Evolutionary conservation across 1,284 basidiomycete species (phyloP).

Genomic region (Volvariella surrecta): DNA sequence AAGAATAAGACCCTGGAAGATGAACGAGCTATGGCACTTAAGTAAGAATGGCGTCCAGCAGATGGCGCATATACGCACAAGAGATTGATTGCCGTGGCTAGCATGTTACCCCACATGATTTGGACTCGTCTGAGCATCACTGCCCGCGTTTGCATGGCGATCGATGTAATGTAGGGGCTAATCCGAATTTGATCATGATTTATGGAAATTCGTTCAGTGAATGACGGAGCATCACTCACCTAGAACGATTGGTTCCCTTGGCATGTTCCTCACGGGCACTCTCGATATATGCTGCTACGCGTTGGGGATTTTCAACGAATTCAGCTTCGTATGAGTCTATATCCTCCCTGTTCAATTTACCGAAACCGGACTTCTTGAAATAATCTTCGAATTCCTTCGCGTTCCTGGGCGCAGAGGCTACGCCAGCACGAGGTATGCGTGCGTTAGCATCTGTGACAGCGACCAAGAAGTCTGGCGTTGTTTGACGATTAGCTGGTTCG

Average conservation of each 20-base stretch:
- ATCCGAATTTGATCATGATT: too few species aligned
- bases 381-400: slow-evolving; percentile 45
- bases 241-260: slow-evolving; percentile 19
- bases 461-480: slow-evolving; percentile 28
- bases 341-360: slow-evolving; percentile 28
- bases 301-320: slow-evolving; percentile 23
- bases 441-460: slow-evolving; percentile 47
- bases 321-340: slow-evolving; percentile 32
- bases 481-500: slow-evolving; percentile 28
- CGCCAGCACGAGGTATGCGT: slow-evolving; percentile 30
- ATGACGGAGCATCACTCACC: slow-evolving; percentile 13
- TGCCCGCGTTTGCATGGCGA: slow-evolving; percentile 55
- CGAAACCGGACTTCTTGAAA: slow-evolving; percentile 28
- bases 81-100: slow-evolving; percentile 23
- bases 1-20: slow-evolving; percentile 50
- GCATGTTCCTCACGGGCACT: slow-evolving; percentile 41
- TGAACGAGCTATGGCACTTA: slow-evolving; percentile 28
- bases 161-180: slow-evolving; percentile 41
- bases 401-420: slow-evolving; percentile 39
- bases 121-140: slow-evolving; percentile 57
- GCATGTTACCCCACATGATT: slow-evolving; percentile 51
- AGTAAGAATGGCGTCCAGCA: slow-evolving; percentile 11
- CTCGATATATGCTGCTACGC: slow-evolving; percentile 27
- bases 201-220: background rate
- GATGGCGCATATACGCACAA: slow-evolving; percentile 17